Conservation (phyloP, 371 early-diverging fungal genomes). For the Lichtheimia ornata region DNA sequence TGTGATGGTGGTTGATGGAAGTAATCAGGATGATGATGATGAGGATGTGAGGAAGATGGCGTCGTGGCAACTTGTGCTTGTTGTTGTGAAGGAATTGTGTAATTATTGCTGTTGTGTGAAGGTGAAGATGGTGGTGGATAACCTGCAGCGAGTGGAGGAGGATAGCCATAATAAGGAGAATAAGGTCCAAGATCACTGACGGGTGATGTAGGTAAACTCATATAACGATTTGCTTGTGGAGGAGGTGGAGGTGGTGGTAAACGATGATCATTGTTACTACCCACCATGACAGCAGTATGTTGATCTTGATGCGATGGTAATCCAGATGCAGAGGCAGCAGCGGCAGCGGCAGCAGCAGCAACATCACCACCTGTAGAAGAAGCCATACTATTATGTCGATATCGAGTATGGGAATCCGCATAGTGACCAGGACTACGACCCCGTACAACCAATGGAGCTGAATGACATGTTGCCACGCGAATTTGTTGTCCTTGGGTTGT, state of each 20-base stretch:
- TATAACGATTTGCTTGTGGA: slow-evolving; percentile 11
- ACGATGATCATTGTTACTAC: neutral
- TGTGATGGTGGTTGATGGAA: slow-evolving; percentile 1
- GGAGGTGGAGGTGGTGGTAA: slow-evolving; percentile 11
- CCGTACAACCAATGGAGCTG: slow-evolving; percentile 80
- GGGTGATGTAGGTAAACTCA: slow-evolving; percentile 23
- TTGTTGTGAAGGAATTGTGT: neutral
- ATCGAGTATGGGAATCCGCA: slow-evolving; percentile 38
- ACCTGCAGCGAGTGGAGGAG: neutral
- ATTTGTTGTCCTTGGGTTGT: slow-evolving; percentile 44
- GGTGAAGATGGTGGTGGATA: slow-evolving; percentile 14
- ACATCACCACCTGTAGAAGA: neutral
- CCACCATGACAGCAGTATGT: neutral
- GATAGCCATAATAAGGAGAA: slow-evolving; percentile 23
- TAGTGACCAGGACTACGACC: slow-evolving; percentile 91
- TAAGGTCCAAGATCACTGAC: slow-evolving; percentile 32
- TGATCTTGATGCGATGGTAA: neutral
- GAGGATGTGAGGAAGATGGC: neutral
- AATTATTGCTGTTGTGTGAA: slow-evolving; percentile 1
- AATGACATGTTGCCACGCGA: slow-evolving; percentile 63
- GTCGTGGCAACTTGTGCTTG: slow-evolving; percentile 4
- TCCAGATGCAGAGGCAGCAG: too few relatives aligned
- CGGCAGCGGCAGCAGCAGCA: too few relatives aligned
- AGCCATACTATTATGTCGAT: slow-evolving; percentile 5
- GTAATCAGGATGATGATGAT: slow-evolving; percentile 2